Evolutionary conservation across 1,284 basidiomycete genomes (phyloP), one percentile per base, ranked within the genome.

Genomic region (Papiliotrema flavescens): DNA sequence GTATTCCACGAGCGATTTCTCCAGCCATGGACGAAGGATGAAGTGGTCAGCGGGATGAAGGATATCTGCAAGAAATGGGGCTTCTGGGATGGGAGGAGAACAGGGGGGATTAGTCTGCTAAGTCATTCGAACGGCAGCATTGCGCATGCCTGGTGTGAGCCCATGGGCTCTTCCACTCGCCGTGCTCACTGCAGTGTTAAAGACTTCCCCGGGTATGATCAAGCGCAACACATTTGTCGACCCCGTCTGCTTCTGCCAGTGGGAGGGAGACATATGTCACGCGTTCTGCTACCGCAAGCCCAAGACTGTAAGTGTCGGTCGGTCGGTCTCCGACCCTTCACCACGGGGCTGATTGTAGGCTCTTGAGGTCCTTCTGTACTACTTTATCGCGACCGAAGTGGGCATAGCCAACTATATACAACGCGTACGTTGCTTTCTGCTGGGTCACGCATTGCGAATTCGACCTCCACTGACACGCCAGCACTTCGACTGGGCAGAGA

Each of bases 211-310:
- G 1, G 76, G 82, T 40, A 79, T 94, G 63, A 77, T 87, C 43
- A 77, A 78, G 2, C 82, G 90, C 2, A 90, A 85, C 14, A 90
- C 88, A 65, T 92, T 95, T 67, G 85, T 92, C 32, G 92, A 96
- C 68, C 90, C 92, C 6, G 79, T 80, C 23, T 74, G 75, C 0
- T 93, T 95, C 75, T 90, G 88, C 72, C 84, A 87, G 6, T 93
- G 90, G 90, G 89, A 92, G 80, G 89, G 89, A 52, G 89, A 92
- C 72, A 84, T 93, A 17, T 92, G 90, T 74, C 88, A 87, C 76
- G 90, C 90, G 68, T 94, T 93, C 72, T 78, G 90, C 47, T 92
- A 93, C 73, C 81, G 84, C 11, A 80, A 79, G 47, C 60, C 85
- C 77, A 60, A 79, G 68, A 68, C 85, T 79, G 76, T 75, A 49